These are phyloP conservation scores for Candida awuae DNA, from an alignment of 805 yeast species.

Conservation along the genomic window DNA sequence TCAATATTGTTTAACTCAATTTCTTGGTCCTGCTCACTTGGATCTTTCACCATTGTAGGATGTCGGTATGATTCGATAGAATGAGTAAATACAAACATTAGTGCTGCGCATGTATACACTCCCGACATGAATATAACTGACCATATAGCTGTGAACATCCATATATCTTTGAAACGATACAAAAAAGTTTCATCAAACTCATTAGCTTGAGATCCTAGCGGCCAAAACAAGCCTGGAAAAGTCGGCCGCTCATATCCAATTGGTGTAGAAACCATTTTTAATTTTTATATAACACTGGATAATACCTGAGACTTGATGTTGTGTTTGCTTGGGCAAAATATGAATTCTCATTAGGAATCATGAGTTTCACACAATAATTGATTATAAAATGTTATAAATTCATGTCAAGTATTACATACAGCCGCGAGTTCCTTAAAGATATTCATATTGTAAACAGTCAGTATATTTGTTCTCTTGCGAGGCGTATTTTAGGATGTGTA, in stretches of 20 bases:
- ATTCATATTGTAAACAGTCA: too few relatives aligned
- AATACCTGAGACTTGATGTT: too few relatives aligned
- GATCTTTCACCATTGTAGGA: neutral
- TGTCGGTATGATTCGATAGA: slow-evolving; percentile 27
- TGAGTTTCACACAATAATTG: too few relatives aligned
- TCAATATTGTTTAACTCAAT: slow-evolving; percentile 1
- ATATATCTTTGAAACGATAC: slow-evolving; percentile 64
- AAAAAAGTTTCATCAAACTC: slow-evolving; percentile 45
- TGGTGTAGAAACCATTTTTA: slow-evolving; percentile 42
- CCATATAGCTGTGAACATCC: slow-evolving; percentile 83
- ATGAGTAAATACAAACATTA: slow-evolving; percentile 47
- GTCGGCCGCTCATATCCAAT: slow-evolving; percentile 72
- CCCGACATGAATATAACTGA: slow-evolving; percentile 56
- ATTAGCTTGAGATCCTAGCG: slow-evolving; percentile 31
- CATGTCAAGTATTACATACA: too few relatives aligned
- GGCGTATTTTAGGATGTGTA: too few relatives aligned
- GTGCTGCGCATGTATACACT: slow-evolving; percentile 58
- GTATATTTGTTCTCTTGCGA: too few relatives aligned
- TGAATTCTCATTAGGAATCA: too few relatives aligned
- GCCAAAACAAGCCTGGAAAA: slow-evolving; percentile 81
- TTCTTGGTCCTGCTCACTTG: neutral
- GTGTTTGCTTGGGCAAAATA: too few relatives aligned
- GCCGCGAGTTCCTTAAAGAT: too few relatives aligned
- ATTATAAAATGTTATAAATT: too few relatives aligned
- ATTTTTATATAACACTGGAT: too few relatives aligned